Base-by-base conservation (phyloP, 225 moss, liverwort and hornwort genomes). In the Asterella californica region DNA sequence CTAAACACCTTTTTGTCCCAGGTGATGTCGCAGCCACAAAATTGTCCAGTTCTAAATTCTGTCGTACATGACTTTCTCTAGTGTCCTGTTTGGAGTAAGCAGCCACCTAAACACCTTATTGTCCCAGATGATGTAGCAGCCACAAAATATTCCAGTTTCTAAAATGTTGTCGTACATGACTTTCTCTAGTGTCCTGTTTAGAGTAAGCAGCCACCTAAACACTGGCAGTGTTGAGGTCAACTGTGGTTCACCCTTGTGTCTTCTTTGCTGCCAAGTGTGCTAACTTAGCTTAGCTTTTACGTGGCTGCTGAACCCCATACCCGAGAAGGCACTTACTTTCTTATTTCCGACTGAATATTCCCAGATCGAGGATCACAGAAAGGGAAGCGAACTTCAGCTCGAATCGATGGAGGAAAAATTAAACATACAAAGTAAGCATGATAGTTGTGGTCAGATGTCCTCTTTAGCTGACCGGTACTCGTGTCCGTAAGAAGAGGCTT, bases 361-460 rank as follows among this genome's bases (percentile, higher is more conserved):
- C 68, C 83, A 89, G 88, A 72, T 89, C 52, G 88, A 89, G 76
- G 86, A 86, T 25, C 76, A 81, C n/a, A 83, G 78, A 78, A 89
- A 86, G 66, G 86, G 75, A 74, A 80, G 47, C 74, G 55, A 84
- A 74, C 33, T 84, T 57, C 84, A 89, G 64, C 60, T 80, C 34
- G 77, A 84, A 68, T 82, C 74, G 24, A n/a, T 89, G 70, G 84
- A 84, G 45, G 84, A 49, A 34, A 73, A 48, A 50, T 18, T 87
- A 64, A 52, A 9, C 7, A 82, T 59, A 81, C 84, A 86, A 79
- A 64, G 88, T 86, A 72, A 86, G 84, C 38, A 46, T 2, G 27
- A 25, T 47, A 42, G n/a, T n/a, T 71, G n/a, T 71, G 4, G 15
- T 18, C 46, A 71, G 37, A 71, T 61, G n/a, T 61, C 60, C 2